Base-by-base conservation (phyloP, 768 basidiomycete genomes). In the Tricholoma furcatifolium region DNA sequence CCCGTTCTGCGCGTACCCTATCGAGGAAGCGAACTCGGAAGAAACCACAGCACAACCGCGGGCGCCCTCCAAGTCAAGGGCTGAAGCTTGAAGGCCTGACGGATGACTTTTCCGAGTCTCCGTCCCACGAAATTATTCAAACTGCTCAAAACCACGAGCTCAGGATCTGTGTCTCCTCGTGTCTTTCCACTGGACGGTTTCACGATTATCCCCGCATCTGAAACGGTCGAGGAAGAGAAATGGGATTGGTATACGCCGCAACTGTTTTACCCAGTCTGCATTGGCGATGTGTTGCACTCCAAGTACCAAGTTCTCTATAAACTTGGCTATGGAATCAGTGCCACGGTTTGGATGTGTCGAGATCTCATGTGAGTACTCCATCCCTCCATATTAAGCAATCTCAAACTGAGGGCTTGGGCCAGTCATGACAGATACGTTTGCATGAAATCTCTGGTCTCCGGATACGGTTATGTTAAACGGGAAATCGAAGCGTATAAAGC, bases 401-500 rank as follows among this genome's bases (percentile, higher is more conserved):
- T 24, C 20, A 47, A 8, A 3, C n/a, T n/a, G n/a, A n/a, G n/a
- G n/a, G n/a, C n/a, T 31, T 8, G 38, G n/a, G 11, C 4, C 27
- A 49, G 47, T 17, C 1, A 2, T 8, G 6, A 18, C 9, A n/a
- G 30, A 3, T 49, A 49, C 12, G 47, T 49, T 18, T 49, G 47
- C 24, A 49, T 49, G 38, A 49, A 49, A n/a, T 36, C 47, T 9
- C 38, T 49, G 47, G 47, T 47, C 47, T 47, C 30, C 21, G 47
- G 38, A 20, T 47, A 47, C 32, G 5, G 34, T n/a, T 49, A 23
- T 6, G 47, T 49, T 3, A 6, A 18, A 40, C 24, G 47, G 5
- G 47, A 49, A 12, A 8, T 49, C 3, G 7, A 30, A 11, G 47
- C 47, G n/a, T 49, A 38, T 38, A 3, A 40, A 40, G 12, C 17